Percentiles rank a stretch among this genome's conserved stretches.
Evolutionary conservation across 345 rosid species (phyloP).

Genomic region (Orychophragmus violaceus): DNA sequence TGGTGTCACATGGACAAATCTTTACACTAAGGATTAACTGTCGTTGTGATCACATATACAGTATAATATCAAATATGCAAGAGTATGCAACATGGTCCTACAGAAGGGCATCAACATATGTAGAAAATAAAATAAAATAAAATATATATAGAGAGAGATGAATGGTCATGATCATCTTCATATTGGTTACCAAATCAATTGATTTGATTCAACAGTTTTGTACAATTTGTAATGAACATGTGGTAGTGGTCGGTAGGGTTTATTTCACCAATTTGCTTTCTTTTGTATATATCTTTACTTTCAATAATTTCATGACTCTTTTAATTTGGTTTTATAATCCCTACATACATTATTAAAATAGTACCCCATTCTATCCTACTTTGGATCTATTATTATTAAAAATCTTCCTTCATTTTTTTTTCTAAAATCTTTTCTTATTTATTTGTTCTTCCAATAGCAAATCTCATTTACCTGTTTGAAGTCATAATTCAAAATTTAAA

Average conservation of each 20-base stretch:
- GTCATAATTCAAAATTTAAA: too few relatives aligned
- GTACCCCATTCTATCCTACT: background rate
- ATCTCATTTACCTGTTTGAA: too few relatives aligned
- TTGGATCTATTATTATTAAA: background rate
- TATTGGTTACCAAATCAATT: constrained; percentile 23
- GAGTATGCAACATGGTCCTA: constrained; percentile 23
- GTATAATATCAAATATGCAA: background rate
- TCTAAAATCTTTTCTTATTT: background rate
- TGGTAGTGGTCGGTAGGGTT: constrained; percentile 35
- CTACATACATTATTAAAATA: background rate
- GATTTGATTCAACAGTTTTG: constrained; percentile 29
- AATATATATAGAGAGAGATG: constrained; percentile 5
- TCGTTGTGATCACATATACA: background rate
- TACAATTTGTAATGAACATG: constrained; percentile 27
- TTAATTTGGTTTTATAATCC: background rate
- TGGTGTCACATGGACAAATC: background rate
- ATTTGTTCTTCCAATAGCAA: background rate
- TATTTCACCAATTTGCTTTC: constrained; percentile 14
- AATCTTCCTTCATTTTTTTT: background rate
- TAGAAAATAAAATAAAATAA: background rate
- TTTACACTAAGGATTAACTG: background rate
- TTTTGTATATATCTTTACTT: background rate
- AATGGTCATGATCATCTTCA: constrained; percentile 28
- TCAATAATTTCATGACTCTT: constrained; percentile 13
- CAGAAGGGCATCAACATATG: constrained; percentile 17